Evolutionary conservation across 2,329 filamentous ascomycete species (phyloP).

Genomic region (Colletotrichum higginsianum): DNA sequence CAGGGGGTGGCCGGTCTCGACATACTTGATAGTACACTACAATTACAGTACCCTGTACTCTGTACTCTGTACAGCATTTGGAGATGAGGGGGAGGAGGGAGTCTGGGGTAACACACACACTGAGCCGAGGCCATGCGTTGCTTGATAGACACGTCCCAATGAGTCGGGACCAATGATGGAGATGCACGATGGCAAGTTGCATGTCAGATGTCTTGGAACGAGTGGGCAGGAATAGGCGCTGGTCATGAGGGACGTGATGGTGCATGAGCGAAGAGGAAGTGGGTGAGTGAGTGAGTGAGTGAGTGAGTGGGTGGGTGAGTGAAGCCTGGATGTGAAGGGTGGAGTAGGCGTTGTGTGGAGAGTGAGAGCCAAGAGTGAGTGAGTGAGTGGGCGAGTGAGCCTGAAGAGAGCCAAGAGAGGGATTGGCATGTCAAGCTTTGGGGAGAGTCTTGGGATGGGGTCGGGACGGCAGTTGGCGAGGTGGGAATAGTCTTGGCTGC

Average conservation of each 20-base stretch:
- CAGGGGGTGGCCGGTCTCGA: conserved; percentile 1
- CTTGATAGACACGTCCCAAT: background rate
- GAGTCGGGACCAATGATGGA: background rate
- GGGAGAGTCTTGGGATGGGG: background rate
- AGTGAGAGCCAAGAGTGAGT: background rate
- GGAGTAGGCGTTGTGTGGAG: background rate
- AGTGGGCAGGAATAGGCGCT: background rate
- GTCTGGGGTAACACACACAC: background rate
- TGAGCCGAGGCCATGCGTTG: conserved; percentile 13
- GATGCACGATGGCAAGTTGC: background rate
- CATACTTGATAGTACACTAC: no score
- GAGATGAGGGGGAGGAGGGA: background rate
- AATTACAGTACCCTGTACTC: no score
- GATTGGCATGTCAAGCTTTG: background rate
- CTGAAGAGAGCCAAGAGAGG: background rate
- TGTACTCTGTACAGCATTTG: background rate
- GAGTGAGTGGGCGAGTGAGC: background rate
- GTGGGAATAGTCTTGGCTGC: conserved; percentile 3
- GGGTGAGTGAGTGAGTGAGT: background rate
- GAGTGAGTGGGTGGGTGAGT: background rate
- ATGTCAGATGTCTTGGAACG: conserved; percentile 7
- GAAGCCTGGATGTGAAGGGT: no score
- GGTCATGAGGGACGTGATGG: conserved; percentile 7
- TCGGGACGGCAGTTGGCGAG: conserved; percentile 5
- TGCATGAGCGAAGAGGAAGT: background rate